Evolutionary conservation across 805 yeast genomes (phyloP).

Genomic region (Ogataea saltuana): DNA sequence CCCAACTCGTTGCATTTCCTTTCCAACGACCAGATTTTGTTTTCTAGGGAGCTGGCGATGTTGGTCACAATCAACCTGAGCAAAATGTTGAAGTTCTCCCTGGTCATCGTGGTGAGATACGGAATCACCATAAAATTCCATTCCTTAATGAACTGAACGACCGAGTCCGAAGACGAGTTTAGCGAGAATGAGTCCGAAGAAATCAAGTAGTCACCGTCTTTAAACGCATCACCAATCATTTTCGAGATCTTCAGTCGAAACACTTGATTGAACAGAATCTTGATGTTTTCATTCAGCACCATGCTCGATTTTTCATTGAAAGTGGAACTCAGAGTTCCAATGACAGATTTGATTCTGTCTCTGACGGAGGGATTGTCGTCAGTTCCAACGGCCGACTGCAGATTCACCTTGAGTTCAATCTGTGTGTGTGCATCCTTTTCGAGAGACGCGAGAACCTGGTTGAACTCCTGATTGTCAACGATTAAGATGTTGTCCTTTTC

Average conservation of each 20-base stretch:
- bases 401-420: conserved; percentile 23
- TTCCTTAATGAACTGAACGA: conserved; percentile 52
- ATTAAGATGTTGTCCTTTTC: conserved; percentile 32
- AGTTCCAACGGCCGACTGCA: conserved; percentile 16
- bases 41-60: conserved; percentile 60
- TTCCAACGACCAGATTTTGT: conserved; percentile 64
- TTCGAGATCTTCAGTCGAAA: conserved; percentile 38
- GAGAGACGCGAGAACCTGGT: conserved; percentile 23
- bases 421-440: conserved; percentile 23
- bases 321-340: conserved; percentile 24
- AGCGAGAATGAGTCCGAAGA: conserved; percentile 23
- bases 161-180: conserved; percentile 29
- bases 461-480: conserved; percentile 35
- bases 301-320: conserved; percentile 35
- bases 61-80: conserved; percentile 50
- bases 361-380: conserved; percentile 25
- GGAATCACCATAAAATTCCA: conserved; percentile 73
- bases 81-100: conserved; percentile 50
- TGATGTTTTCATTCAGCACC: conserved; percentile 46
- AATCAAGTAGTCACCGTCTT: conserved; percentile 41
- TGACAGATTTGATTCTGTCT: conserved; percentile 25
- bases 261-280: conserved; percentile 39
- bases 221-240: conserved; percentile 39
- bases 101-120: conserved; percentile 41
- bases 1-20: conserved; percentile 80